A percentile compares a stretch with the other conserved stretches of the same genome.
phyloP scores from a whole-genome alignment of 2,329 filamentous ascomycete species.

The Fusarium albosuccineum region DNA sequence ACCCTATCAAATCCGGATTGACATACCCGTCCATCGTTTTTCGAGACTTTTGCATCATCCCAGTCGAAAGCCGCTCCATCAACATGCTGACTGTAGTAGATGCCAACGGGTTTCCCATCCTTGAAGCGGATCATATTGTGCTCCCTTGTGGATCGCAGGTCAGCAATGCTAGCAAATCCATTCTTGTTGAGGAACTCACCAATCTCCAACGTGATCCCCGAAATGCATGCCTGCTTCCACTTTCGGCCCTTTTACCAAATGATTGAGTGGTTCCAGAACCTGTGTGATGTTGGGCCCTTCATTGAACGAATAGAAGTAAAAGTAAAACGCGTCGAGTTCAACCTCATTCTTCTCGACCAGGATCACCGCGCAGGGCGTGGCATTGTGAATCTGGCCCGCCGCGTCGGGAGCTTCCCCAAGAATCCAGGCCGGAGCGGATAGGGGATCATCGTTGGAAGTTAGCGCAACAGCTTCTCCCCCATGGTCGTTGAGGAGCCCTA shows the following conservation, averaged over 20 bases:
- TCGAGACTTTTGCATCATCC: conserved; percentile 45
- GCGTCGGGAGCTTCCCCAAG: conserved; percentile 43
- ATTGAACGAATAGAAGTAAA: conserved; percentile 53
- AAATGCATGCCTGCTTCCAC: conserved; percentile 43
- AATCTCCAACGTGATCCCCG: conserved; percentile 49
- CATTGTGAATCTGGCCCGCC: conserved; percentile 37
- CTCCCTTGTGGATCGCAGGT: conserved; percentile 31
- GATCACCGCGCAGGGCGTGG: conserved; percentile 49
- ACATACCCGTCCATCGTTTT: conserved; percentile 48
- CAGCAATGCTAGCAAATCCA: not conserved
- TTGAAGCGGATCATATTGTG: conserved; percentile 47
- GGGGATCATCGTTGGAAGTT: conserved; percentile 47
- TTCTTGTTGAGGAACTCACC: conserved; percentile 22
- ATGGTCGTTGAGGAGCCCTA: conserved; percentile 45
- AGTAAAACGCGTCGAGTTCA: conserved; percentile 51
- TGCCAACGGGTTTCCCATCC: conserved; percentile 44
- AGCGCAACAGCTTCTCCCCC: conserved; percentile 36
- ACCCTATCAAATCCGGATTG: not conserved
- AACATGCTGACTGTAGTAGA: conserved; percentile 48
- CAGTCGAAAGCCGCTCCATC: conserved; percentile 45
- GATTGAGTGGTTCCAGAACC: conserved; percentile 47
- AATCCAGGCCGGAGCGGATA: conserved; percentile 46
- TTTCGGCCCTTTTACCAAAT: conserved; percentile 30
- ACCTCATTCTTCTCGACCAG: conserved; percentile 45
- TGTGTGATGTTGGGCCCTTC: conserved; percentile 50